phyloP scores from a whole-genome alignment of 1,284 basidiomycete genomes.

The Clitocybe nebularis region DNA sequence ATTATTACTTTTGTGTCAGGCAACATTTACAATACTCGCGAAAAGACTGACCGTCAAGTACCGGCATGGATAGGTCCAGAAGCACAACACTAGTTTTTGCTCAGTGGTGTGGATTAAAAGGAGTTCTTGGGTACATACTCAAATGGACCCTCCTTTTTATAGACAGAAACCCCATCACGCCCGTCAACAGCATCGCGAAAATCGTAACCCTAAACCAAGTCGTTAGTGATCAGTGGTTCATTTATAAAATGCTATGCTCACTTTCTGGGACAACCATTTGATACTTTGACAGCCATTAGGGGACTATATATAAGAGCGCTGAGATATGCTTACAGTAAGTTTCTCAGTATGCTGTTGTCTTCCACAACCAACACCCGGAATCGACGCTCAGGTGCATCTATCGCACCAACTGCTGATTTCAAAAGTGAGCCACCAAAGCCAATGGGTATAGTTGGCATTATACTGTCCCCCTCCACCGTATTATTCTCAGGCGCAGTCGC shows the following conservation, averaged over 20 bases:
- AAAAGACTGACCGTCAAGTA: conserved; percentile 70
- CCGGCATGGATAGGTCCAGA: conserved; percentile 90
- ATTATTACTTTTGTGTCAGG: neutral
- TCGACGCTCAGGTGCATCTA: conserved; percentile 33
- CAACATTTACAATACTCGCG: neutral
- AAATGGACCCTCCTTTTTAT: conserved; percentile 63
- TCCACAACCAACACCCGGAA: conserved; percentile 78
- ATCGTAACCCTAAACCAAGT: conserved; percentile 61
- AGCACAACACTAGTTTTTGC: conserved; percentile 63
- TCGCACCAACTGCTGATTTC: conserved; percentile 52
- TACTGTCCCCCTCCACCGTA: conserved; percentile 26
- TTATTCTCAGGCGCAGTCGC: conserved; percentile 23
- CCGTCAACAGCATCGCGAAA: conserved; percentile 82
- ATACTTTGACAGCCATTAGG: conserved; percentile 36
- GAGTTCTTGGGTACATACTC: conserved; percentile 51
- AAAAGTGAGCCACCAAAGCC: conserved; percentile 59
- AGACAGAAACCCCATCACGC: conserved; percentile 78
- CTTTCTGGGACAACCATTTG: conserved; percentile 79
- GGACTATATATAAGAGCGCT: conserved; percentile 1
- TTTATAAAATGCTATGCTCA: conserved; percentile 14
- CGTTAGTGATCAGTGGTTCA: neutral
- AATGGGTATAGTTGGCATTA: conserved; percentile 47
- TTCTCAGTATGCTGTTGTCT: conserved; percentile 76
- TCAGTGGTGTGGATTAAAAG: conserved; percentile 10
- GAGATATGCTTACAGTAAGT: conserved; percentile 59